Base-by-base conservation (phyloP, 179 eudicot species). In the Carnegiea gigantea region DNA sequence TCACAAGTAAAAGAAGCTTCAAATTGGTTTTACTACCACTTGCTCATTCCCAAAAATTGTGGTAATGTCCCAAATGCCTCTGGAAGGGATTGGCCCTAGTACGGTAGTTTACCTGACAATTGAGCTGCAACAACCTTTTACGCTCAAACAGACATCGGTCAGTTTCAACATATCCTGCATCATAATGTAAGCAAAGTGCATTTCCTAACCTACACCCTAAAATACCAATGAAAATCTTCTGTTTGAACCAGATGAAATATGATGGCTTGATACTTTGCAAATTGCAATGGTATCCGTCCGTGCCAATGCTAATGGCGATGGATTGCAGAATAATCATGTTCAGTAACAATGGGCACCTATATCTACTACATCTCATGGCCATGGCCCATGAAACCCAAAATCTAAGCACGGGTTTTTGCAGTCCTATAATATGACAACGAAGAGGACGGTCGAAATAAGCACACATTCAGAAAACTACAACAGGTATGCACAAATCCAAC, bases 401-500 rank as follows among this genome's bases (percentile, higher is more conserved):
- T 17, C 8, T 1, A 53, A 65, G 51, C 33, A 49, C 17, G 30
- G 36, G 10, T 65, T 48, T 64, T 77, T 46, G 76, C 71, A 71
- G 28, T 71, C 46, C 44, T 33, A 71, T 18, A 60, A 33, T 57
- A 76, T 72, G 78, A 24, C 17, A 18, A 51, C 59, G 26, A 62
- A 71, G 40, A 81, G 65, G 76, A 81, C 74, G 84, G 57, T 73
- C 59, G 73, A 48, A 40, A 65, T 43, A 36, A 78, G 78, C 81
- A 77, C 81, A 81, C 76, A 70, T 73, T 59, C 75, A 75, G n/a
- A 70, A 82, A 21, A 65, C 79, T 77, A 80, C 78, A 83, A 26
- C 82, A 77, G 44, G 23, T 38, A 86, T 83, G 86, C 86, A 78
- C 33, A 62, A 81, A 53, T 78, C 80, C 78, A 70, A 83, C 78